Evolutionary conservation across 2,329 filamentous ascomycete genomes (phyloP), one percentile per base, ranked within the genome.

Genomic region (Exserohilum rostratum): DNA sequence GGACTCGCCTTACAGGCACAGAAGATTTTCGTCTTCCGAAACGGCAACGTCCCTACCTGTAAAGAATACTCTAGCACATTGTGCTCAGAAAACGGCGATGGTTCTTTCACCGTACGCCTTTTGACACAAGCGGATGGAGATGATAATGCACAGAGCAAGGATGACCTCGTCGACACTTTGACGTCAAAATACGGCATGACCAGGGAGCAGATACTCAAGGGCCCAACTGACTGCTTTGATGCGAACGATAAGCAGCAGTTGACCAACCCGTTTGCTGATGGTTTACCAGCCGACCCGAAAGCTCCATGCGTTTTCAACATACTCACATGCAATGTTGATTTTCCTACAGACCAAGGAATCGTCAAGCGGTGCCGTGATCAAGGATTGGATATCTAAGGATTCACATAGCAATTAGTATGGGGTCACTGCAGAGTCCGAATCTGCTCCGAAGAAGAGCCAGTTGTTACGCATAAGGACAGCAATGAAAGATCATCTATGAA

Each of bases 161-260:
- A 1, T 13, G 35, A 39, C 11, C 2, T 39, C 35, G 17, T 0
- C 17, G 5, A 39, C 1, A 2, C 5, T 39, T 13, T 39, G 9
- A 3, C 1, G 17, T 11, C 35, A 18, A 39, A 39, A 22, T 39
- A 39, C n/a, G 53, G 53, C 6, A 10, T 52, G 11, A 56, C 53
- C 10, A 44, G 44, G 35, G 34, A 43, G n/a, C 7, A 38, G 5
- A 2, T 51, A 6, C 37, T 51, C n/a, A 51, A 51, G 37, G 47
- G 43, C 9, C 47, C 53, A 12, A 35, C 47, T 12, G 47, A 51
- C 27, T 56, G 53, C 44, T 56, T 44, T 34, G 53, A 48, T 47
- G 18, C n/a, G 18, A 56, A 56, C 33, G 37, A 27, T 5, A 52
- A 56, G 47, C 31, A 34, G 31, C 31, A 34, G 31, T 33, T 56